Base-by-base conservation (phyloP, 2,329 filamentous ascomycete species). In the Fonsecaea nubica region DNA sequence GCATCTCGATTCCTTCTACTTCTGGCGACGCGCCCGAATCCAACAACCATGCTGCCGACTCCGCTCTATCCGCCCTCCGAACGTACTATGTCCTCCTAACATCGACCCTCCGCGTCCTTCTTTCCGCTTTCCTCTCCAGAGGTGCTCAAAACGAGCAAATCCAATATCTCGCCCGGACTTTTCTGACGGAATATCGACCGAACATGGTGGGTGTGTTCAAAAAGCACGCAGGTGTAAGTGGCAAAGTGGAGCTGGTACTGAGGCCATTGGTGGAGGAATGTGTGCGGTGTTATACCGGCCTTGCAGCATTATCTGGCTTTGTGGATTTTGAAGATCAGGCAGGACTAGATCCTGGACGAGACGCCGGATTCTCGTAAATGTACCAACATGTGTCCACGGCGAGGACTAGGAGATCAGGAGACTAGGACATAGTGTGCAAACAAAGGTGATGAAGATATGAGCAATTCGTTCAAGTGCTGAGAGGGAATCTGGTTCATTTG, bases 121-220 rank as follows among this genome's bases (percentile, higher is more conserved):
- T 90, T 57, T 90, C 92, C 3, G 90, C 92, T 0, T 87, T 97
- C 13, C 85, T 97, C 57, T 90, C 89, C 69, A 87, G 92, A 55
- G 94, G 94, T 0, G 84, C 90, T 18, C 90, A 96, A 74, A 97
- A 96, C 76, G 86, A 88, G 63, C 84, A 87, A 66, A 87, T 86
- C 1, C 78, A 93, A 48, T 85, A 89, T 48, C 91, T 93, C 75
- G 93, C 90, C 0, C 87, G 91, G 63, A 84, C 84, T 40, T 99
- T 99, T 79, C 82, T 99, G 66, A 85, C 86, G 5, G 90, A 95
- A 70, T 92, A 97, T 77, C 86, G 94, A 68, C 88, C 90, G 77
- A 88, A 93, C 64, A 92, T 98, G 73, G 88, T 95, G 70, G 91
- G 93, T 54, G 89, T 96, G 21, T 91, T 99, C 74, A 99, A 99